These are phyloP conservation scores for Thielaviopsis punctulata DNA, from an alignment of 2,329 filamentous ascomycete genomes.

Conservation along the genomic window DNA sequence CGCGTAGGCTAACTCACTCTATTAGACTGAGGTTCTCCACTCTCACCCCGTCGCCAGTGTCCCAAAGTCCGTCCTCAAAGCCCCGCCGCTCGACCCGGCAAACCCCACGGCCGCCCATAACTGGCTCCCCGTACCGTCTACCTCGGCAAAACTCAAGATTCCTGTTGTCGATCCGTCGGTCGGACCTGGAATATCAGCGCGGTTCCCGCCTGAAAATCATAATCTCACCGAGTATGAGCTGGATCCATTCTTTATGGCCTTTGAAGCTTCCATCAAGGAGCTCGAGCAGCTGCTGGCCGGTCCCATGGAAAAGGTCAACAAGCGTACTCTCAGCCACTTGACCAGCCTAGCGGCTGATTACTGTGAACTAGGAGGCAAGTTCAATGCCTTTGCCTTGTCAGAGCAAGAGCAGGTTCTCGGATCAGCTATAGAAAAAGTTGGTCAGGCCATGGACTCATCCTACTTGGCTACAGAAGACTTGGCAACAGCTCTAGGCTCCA, in stretches of 20 bases:
- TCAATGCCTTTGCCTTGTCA: slow-evolving; percentile 90
- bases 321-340: slow-evolving; percentile 71
- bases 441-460: slow-evolving; percentile 86
- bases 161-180: slow-evolving; percentile 17
- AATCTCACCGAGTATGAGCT: slow-evolving; percentile 74
- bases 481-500: slow-evolving; percentile 71
- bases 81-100: slow-evolving; percentile 87
- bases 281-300: slow-evolving; percentile 76
- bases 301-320: slow-evolving; percentile 92
- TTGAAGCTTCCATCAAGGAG: slow-evolving; percentile 82
- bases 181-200: slow-evolving; percentile 21
- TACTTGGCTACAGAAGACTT: slow-evolving; percentile 93
- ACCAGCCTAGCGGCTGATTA: slow-evolving; percentile 72
- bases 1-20: slow-evolving; percentile 15
- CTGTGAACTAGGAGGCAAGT: slow-evolving; percentile 84
- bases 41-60: slow-evolving; percentile 81
- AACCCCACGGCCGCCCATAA: slow-evolving; percentile 76
- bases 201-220: slow-evolving; percentile 67
- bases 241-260: slow-evolving; percentile 89
- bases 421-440: slow-evolving; percentile 81
- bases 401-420: slow-evolving; percentile 80
- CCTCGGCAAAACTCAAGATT: slow-evolving; percentile 59
- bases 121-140: slow-evolving; percentile 71
- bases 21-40: slow-evolving; percentile 79
- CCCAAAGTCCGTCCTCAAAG: slow-evolving; percentile 85